Evolutionary conservation across 805 yeast genomes (phyloP).

Genomic region (Candida takata): DNA sequence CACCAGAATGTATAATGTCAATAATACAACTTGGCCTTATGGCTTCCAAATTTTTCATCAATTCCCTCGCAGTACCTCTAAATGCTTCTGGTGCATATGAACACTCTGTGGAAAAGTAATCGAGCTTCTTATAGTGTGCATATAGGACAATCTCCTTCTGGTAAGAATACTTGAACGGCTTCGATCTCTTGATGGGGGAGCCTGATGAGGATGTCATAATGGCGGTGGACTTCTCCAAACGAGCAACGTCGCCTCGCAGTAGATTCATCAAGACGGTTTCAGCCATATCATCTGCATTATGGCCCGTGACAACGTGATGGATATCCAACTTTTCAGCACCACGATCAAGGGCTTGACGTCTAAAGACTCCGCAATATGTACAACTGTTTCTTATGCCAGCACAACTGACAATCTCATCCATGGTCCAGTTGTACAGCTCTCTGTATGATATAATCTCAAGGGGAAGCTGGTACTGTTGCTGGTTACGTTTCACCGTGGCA

Average conservation of each 20-base stretch:
- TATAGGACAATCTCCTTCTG: constrained; percentile 96
- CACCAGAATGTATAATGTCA: constrained; percentile 94
- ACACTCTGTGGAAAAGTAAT: constrained; percentile 95
- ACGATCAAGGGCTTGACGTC: constrained; percentile 94
- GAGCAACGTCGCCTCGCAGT: constrained; percentile 90
- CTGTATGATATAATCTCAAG: constrained; percentile 76
- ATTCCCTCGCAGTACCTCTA: constrained; percentile 91
- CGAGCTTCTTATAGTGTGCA: constrained; percentile 93
- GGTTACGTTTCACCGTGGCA: constrained; percentile 93
- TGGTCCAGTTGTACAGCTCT: constrained; percentile 93
- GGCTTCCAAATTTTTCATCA: constrained; percentile 84
- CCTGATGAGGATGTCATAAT: constrained; percentile 78
- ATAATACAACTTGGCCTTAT: constrained; percentile 89
- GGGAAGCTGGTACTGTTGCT: constrained; percentile 75
- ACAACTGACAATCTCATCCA: constrained; percentile 95
- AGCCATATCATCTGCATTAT: constrained; percentile 99
- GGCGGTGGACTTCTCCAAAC: constrained; percentile 81
- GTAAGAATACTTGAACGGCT: constrained; percentile 92
- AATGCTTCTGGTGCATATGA: constrained; percentile 98
- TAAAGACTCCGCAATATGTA: constrained; percentile 94
- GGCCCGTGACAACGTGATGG: constrained; percentile 93
- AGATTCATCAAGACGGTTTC: constrained; percentile 95
- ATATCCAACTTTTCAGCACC: constrained; percentile 87
- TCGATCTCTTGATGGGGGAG: constrained; percentile 87
- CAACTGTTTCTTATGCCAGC: constrained; percentile 93